A percentile compares a stretch with the other conserved stretches of the same genome.
These are phyloP conservation scores for Phytophthora meadii DNA, from an alignment of 352 stramenopile genomes.

Conservation along the genomic window DNA sequence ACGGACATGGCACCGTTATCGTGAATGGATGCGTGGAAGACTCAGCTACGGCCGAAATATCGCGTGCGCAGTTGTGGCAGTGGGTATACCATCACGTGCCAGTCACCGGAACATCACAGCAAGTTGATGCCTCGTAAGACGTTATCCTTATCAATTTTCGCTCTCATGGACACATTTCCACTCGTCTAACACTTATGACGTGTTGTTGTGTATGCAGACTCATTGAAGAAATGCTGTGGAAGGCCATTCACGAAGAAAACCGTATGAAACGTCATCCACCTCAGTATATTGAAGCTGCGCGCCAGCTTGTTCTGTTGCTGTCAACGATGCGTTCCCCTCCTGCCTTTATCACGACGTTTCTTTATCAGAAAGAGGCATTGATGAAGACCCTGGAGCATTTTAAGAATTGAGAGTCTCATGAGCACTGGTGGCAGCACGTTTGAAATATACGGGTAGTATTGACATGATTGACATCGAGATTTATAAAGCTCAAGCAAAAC, in stretches of 20 bases:
- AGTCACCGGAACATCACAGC: slow-evolving; percentile 30
- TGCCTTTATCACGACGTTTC: slow-evolving; percentile 73
- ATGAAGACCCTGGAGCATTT: slow-evolving; percentile 40
- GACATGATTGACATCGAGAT: slow-evolving; percentile 27
- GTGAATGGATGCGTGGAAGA: slow-evolving; percentile 95
- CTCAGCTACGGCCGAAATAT: slow-evolving; percentile 95
- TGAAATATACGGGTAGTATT: slow-evolving; percentile 14
- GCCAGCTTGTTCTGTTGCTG: slow-evolving; percentile 65
- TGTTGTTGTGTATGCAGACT: slow-evolving; percentile 37
- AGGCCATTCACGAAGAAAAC: slow-evolving; percentile 41
- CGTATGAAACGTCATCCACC: slow-evolving; percentile 22
- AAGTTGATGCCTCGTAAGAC: slow-evolving; percentile 51
- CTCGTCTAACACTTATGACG: slow-evolving; percentile 4
- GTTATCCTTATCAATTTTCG: not conserved
- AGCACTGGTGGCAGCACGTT: not conserved
- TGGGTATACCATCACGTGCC: slow-evolving; percentile 71
- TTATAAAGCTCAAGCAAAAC: slow-evolving; percentile 53
- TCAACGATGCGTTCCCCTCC: slow-evolving; percentile 65
- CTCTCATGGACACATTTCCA: too few relatives aligned
- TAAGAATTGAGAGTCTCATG: not conserved
- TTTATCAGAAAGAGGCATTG: slow-evolving; percentile 67
- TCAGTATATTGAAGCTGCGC: slow-evolving; percentile 52
- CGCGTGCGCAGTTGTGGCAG: slow-evolving; percentile 92
- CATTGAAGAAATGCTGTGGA: slow-evolving; percentile 54
- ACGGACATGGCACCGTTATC: slow-evolving; percentile 90